Base-by-base conservation (phyloP, 2,329 filamentous ascomycete species). In the Fusarium sp. region DNA sequence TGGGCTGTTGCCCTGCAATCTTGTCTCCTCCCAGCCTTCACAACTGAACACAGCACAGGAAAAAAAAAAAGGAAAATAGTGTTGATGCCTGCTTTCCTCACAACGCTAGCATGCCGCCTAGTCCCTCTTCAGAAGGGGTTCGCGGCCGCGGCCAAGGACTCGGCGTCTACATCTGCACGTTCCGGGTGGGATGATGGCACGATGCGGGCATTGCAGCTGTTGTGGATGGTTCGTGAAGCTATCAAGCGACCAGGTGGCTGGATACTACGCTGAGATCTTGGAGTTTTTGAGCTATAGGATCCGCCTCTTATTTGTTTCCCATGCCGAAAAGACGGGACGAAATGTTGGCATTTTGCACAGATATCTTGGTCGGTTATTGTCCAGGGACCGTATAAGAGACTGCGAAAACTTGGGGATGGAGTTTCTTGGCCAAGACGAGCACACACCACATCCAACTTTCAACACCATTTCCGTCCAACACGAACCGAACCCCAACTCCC, bases 401-500 rank as follows among this genome's bases (percentile, higher is more conserved):
- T 2, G 25, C 9, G 7, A 43, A 67, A 27, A 57, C 39, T 59
- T 48, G 56, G 37, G 18, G 25, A 69, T 69, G 66, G 58, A 64
- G 48, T 41, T n/a, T 32, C 41, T 30, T 34, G 27, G 25, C 52
- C 14, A 6, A 6, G 30, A 54, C 6, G 37, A 69, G 52, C 69
- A 64, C 58, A 34, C 41, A 39, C 64, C 45, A 37, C n/a, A 62
- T 23, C 34, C 56, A 39, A 67, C 65, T 64, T 50, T 67, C 72
- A 73, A 70, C 72, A 73, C 68, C 72, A 67, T 61, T 62, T 64
- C 58, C 60, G 23, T 11, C 68, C 66, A 74, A 74, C 72, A 74
- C 72, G 72, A 74, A 72, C 71, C 57, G 72, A 75, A 73, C 71
- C 61, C 60, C 64, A 68, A 74, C 66, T 74, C 62, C 72, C 65